Percentiles rank a stretch among this genome's conserved stretches.
phyloP scores from a whole-genome alignment of 2,329 filamentous ascomycete species.

The Diaporthe amygdali region DNA sequence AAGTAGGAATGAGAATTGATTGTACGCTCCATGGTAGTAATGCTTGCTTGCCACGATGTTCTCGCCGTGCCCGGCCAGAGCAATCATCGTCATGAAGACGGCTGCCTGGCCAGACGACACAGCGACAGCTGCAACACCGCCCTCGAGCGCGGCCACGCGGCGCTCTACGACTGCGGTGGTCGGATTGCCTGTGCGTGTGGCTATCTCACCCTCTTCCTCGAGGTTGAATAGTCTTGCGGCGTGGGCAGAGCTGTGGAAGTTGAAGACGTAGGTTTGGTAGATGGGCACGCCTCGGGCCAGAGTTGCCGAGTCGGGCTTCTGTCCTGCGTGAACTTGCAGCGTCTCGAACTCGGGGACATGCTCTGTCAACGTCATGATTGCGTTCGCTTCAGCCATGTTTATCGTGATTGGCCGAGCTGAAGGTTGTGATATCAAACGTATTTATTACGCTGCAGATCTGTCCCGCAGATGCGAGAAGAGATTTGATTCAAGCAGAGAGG shows the following conservation, averaged over 20 bases:
- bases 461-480: neutral
- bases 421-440: neutral
- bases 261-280: slow-evolving; percentile 72
- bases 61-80: neutral
- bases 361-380: neutral
- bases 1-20: neutral
- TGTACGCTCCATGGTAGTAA: slow-evolving; percentile 51
- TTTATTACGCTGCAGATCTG: neutral
- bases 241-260: slow-evolving; percentile 42
- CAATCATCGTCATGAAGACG: neutral
- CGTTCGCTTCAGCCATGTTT: neutral
- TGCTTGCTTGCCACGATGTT: neutral
- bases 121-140: slow-evolving; percentile 31
- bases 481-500: neutral
- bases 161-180: slow-evolving; percentile 50
- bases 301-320: slow-evolving; percentile 65
- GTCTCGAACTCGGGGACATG: slow-evolving; percentile 50
- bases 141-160: slow-evolving; percentile 66
- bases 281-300: slow-evolving; percentile 73
- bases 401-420: neutral
- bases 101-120: neutral
- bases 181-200: slow-evolving; percentile 10
- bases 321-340: slow-evolving; percentile 63
- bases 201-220: slow-evolving; percentile 13
- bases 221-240: slow-evolving; percentile 14